Conservation (phyloP, 441 rosid genomes). For the Macaranga tanarius region DNA sequence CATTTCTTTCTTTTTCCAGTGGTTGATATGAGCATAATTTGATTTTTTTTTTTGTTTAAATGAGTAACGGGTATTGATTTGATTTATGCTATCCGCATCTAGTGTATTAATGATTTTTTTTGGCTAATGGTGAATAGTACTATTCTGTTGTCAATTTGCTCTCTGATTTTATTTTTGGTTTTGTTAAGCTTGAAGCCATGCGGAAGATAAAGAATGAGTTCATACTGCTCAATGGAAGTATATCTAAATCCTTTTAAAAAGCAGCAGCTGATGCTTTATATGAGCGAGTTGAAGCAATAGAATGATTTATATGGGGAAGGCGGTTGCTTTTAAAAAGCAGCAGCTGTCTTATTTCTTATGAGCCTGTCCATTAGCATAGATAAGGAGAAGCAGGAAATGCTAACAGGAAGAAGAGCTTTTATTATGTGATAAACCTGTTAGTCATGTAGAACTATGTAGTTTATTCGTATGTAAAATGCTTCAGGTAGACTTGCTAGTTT, state of each 20-base stretch:
- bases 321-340: slow-evolving; percentile 75
- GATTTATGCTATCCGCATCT: too few species aligned
- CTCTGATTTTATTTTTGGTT: slow-evolving; percentile 18
- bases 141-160: not conserved
- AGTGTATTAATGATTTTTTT: not conserved
- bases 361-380: not conserved
- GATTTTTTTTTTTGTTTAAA: too few species aligned
- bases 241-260: slow-evolving; percentile 23
- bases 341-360: slow-evolving; percentile 73
- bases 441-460: not conserved
- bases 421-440: too few species aligned
- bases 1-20: too few species aligned
- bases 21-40: too few species aligned
- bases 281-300: slow-evolving; percentile 87
- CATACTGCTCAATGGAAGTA: not conserved
- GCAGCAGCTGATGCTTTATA: slow-evolving; percentile 75
- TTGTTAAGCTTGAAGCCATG: slow-evolving; percentile 83
- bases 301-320: slow-evolving; percentile 84
- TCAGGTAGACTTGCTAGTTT: not conserved
- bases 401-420: too few species aligned
- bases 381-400: not conserved
- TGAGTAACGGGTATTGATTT: too few species aligned
- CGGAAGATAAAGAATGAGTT: slow-evolving; percentile 95
- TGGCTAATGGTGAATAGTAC: not conserved
- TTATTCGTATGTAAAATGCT: not conserved